Conservation (phyloP, 2,329 filamentous ascomycete genomes). For the Botrytis byssoidea region DNA sequence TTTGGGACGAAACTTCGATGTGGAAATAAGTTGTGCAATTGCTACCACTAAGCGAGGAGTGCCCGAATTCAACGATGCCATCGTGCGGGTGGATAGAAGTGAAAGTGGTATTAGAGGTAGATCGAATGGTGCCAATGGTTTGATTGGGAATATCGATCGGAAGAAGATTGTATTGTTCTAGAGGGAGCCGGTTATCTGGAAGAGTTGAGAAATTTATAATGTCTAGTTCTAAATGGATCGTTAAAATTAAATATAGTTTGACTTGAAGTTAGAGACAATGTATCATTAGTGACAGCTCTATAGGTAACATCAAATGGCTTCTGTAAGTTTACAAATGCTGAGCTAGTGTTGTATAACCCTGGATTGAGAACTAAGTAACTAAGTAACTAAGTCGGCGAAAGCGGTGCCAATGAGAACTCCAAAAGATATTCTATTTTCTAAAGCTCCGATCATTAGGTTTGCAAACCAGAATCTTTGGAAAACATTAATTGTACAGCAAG, state of each 20-base stretch:
- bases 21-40: conserved; percentile 21
- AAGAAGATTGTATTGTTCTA: conserved; percentile 18
- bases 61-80: conserved; percentile 17
- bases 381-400: conserved; percentile 25
- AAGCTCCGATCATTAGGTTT: conserved; percentile 22
- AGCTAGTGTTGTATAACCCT: conserved; percentile 15
- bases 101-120: neutral
- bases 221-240: neutral
- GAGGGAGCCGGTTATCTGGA: conserved; percentile 15
- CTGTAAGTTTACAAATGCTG: neutral
- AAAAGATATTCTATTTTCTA: neutral
- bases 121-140: neutral
- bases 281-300: conserved; percentile 16
- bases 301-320: conserved; percentile 15
- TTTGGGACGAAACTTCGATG: neutral
- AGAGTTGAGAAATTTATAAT: neutral
- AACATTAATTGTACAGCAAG: too few relatives aligned
- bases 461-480: conserved; percentile 23
- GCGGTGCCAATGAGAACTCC: conserved; percentile 25
- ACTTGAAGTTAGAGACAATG: conserved; percentile 7
- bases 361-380: conserved; percentile 25
- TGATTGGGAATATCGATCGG: neutral
- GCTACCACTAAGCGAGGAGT: neutral
- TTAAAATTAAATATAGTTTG: neutral
- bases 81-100: conserved; percentile 1